Evolutionary conservation across 176 grass and related monocot genomes (phyloP), one percentile per base, ranked within the genome.

Genomic region (Calamus simplicifolius): DNA sequence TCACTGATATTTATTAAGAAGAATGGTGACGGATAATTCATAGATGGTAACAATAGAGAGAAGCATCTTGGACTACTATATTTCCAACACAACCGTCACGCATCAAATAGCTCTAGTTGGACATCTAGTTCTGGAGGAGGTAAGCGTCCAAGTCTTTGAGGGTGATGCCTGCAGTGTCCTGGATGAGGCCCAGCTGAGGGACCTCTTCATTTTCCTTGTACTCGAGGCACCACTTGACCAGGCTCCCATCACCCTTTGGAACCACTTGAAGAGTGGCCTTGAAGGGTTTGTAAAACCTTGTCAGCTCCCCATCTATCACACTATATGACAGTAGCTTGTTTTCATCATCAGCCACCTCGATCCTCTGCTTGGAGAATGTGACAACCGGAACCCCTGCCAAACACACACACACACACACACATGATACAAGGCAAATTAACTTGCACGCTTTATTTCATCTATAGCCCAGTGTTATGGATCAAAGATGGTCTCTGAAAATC

Each of bases 311-410:
- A 27, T 88, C 92, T 70, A 97, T 72, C 58, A 97, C 84, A 66
- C 66, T 85, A 75, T 91, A 97, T 0, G 75, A 49, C 61, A 91
- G 81, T 71, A 82, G 28, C 72, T 76, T 91, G 27, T 88, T 88
- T 69, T 77, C 81, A 25, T 79, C 77, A 31, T 97, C 87, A 14
- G 61, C 83, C 18, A 50, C 18, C 69, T 97, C 87, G 57, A 91
- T 18, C 83, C 82, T 91, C 81, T 97, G 83, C 92, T 91, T 88
- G 15, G 83, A 74, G 66, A 91, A 97, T 15, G 84, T 91, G 28
- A 82, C 25, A 49, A 90, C n/a, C 23, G 87, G 83, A 25, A 84
- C 71, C 51, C 72, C 92, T 96, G 13, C 57, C 50, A 19, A n/a
- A 16, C 18, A n/a, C n/a, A n/a, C n/a, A n/a, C n/a, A n/a, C n/a